Evolutionary conservation across 2,329 filamentous ascomycete species (phyloP).

Genomic region (Penicillium digitatum): DNA sequence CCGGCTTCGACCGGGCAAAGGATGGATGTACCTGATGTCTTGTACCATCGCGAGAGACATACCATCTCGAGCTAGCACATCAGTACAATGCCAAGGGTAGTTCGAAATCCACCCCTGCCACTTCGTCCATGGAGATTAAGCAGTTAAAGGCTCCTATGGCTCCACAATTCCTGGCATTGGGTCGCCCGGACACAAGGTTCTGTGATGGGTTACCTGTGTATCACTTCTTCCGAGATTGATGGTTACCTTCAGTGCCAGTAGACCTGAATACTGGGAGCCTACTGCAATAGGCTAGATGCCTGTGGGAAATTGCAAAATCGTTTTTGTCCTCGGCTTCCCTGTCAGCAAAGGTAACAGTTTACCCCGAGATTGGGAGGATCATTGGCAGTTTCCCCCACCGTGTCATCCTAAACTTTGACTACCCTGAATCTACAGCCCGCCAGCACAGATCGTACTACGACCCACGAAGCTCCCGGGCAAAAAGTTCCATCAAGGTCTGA

Average conservation of each 20-base stretch:
- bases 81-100: not conserved
- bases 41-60: constrained; percentile 1
- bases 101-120: not conserved
- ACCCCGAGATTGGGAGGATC: not conserved
- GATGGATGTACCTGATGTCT: not conserved
- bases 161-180: constrained; percentile 2
- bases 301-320: not conserved
- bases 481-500: not conserved
- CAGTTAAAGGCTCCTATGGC: constrained; percentile 1
- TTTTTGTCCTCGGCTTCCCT: not conserved
- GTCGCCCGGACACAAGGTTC: constrained; percentile 18
- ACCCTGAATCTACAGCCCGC: constrained; percentile 9
- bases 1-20: not conserved
- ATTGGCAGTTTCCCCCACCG: constrained; percentile 10
- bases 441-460: constrained; percentile 11
- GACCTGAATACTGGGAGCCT: constrained; percentile 10
- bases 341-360: not conserved
- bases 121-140: not conserved
- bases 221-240: constrained; percentile 20
- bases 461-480: constrained; percentile 5
- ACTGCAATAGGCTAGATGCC: constrained; percentile 4
- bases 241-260: constrained; percentile 14
- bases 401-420: constrained; percentile 14
- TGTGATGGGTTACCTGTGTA: constrained; percentile 16
- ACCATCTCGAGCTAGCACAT: not conserved